A percentile compares a stretch with the other conserved stretches of the same genome.
phyloP scores from a whole-genome alignment of 768 basidiomycete species.

The Lepiota venenata region DNA sequence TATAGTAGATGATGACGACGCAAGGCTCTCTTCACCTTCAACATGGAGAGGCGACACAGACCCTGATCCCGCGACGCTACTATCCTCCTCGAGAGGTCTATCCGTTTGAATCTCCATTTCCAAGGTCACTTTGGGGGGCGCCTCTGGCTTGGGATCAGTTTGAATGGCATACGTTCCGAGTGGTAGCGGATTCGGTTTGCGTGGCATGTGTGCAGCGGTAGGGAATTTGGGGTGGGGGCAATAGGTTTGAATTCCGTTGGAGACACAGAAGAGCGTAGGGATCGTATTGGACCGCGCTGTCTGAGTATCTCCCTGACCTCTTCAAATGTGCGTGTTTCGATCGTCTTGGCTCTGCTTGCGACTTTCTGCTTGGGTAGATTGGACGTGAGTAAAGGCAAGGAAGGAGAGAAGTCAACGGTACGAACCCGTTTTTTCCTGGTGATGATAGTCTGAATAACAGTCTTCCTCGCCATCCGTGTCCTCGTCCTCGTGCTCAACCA shows the following conservation, averaged over 20 bases:
- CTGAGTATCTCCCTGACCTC: conserved; percentile 75
- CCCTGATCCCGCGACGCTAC: conserved; percentile 25
- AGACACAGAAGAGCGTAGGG: conserved; percentile 43
- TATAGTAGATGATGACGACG: conserved; percentile 73
- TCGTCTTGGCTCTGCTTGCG: conserved; percentile 32
- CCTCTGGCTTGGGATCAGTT: conserved; percentile 26
- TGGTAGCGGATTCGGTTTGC: conserved; percentile 51
- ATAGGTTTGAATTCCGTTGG: conserved; percentile 57
- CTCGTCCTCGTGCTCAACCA: conserved; percentile 44
- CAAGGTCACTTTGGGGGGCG: conserved; percentile 33
- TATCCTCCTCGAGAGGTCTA: conserved; percentile 29
- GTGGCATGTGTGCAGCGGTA: conserved; percentile 46
- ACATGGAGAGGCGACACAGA: conserved; percentile 45
- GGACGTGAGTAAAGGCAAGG: not conserved
- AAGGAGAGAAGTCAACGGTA: conserved; percentile 12
- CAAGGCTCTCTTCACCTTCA: conserved; percentile 44
- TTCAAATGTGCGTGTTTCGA: conserved; percentile 38
- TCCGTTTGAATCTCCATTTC: conserved; percentile 71
- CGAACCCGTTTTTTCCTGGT: conserved; percentile 75
- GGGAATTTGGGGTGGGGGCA: conserved; percentile 48
- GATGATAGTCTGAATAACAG: conserved; percentile 85
- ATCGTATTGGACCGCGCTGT: conserved; percentile 74
- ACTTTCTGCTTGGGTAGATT: conserved; percentile 52
- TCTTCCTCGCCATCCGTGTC: conserved; percentile 70
- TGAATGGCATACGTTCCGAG: conserved; percentile 25